These are phyloP conservation scores for Huntiella moniliformis DNA, from an alignment of 2,329 filamentous ascomycete species.

Conservation along the genomic window DNA sequence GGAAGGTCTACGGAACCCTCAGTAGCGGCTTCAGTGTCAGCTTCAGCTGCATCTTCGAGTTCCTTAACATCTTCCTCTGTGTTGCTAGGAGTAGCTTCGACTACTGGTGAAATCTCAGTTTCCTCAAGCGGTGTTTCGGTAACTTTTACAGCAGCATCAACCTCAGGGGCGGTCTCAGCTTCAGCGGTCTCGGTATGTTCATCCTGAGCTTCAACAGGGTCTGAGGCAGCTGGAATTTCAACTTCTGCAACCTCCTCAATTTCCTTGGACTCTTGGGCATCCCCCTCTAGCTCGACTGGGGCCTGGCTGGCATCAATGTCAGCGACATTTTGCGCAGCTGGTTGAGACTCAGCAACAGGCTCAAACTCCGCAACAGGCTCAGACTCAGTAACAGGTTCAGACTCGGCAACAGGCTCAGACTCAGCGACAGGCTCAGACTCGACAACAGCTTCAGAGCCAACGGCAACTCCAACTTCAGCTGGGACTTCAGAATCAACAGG, in stretches of 20 bases:
- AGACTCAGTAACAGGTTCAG: background rate
- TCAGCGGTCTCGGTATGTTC: background rate
- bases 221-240: background rate
- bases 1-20: background rate
- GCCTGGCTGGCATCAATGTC: too few relatives aligned
- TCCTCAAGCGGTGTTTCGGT: background rate
- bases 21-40: background rate
- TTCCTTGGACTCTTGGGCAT: background rate
- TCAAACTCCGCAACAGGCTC: background rate
- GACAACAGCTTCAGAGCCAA: background rate
- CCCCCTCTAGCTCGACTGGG: too few relatives aligned
- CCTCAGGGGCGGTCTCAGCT: background rate
- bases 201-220: background rate
- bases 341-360: background rate
- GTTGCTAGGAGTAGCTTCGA: too few relatives aligned
- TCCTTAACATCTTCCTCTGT: too few relatives aligned
- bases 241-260: background rate
- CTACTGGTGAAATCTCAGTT: background rate
- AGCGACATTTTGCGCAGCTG: too few relatives aligned
- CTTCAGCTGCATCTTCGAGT: background rate
- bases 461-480: background rate
- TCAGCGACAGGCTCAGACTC: background rate
- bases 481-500: background rate
- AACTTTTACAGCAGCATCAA: background rate
- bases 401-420: too few relatives aligned